Evolutionary conservation across 192 early-diverging fungal species (phyloP).

Genomic region (Coemansia sp.): DNA sequence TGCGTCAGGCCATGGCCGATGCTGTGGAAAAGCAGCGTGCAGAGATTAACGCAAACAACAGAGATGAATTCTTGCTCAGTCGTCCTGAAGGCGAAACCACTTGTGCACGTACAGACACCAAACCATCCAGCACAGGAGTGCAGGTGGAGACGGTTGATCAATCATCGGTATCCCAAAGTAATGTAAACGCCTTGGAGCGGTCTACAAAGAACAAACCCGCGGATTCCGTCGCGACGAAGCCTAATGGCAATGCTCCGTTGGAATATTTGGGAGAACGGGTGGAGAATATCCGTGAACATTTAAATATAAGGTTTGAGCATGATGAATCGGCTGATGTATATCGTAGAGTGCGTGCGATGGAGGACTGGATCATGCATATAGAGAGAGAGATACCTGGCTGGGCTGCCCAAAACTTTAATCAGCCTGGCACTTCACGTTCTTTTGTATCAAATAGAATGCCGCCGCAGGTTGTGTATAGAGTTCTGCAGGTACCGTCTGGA

Average conservation of each 20-base stretch:
- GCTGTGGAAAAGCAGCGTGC: constrained; percentile 55
- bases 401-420: constrained; percentile 72
- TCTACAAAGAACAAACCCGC: constrained; percentile 24
- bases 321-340: constrained; percentile 18
- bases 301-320: constrained; percentile 64
- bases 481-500: no score
- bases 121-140: constrained; percentile 67
- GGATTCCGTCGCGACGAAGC: neutral
- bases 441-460: no score
- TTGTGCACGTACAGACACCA: constrained; percentile 72
- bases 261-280: constrained; percentile 54
- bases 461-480: no score
- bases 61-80: constrained; percentile 57
- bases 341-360: constrained; percentile 66
- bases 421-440: no score
- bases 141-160: no score
- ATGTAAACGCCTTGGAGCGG: constrained; percentile 59
- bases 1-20: constrained; percentile 48
- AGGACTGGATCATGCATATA: constrained; percentile 71
- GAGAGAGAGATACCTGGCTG: constrained; percentile 75
- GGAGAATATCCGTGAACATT: constrained; percentile 67
- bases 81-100: constrained; percentile 11
- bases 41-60: constrained; percentile 61
- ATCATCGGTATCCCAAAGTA: constrained; percentile 63
- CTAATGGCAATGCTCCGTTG: constrained; percentile 11